Base-by-base conservation (phyloP, 257 asterid species). In the Solanum lignicaule region DNA sequence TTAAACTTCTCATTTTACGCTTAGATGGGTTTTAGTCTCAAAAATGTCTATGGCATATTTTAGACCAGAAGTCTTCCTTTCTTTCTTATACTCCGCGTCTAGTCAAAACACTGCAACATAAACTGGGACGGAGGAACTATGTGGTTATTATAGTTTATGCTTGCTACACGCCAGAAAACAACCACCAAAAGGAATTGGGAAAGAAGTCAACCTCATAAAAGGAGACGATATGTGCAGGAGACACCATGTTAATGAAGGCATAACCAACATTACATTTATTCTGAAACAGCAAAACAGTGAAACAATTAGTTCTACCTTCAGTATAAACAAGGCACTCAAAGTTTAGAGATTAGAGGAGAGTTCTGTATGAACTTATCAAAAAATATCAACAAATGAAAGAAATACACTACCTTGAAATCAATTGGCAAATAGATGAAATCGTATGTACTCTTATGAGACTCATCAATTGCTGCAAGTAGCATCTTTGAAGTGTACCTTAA, bases 231-330 rank as follows among this genome's bases (percentile, higher is more conserved):
- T 91, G 95, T 11, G 92, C 92, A 79, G 99, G 98, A 87, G 98
- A 94, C 87, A 93, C 94, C 99, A 97, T 97, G 48, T 97, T 97
- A 87, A 97, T 97, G 93, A 97, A 97, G 83, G 99, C 99, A 85
- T 97, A 97, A 75, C 99, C 99, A 41, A 97, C 99, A 35, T 97
- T 97, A 94, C 99, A 97, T 90, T 97, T 97, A 88, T 97, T 97
- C 99, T 97, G 96, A 85, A 92, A 75, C 76, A 60, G 48, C 15
- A 20, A 72, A 46, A 31, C 65, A 86, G 41, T 31, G 88, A 66
- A 75, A 71, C 33, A 48, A 48, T 76, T 32, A 48, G 86, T 31
- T 82, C 69, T 48, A 48, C 86, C 68, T 48, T 82, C 43, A 48
- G 21, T 18, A 31, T 82, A 82, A 48, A 29, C 41, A 29, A 82